These are phyloP conservation scores for Nemania sp. DNA, from an alignment of 2,329 filamentous ascomycete genomes.

Conservation along the genomic window DNA sequence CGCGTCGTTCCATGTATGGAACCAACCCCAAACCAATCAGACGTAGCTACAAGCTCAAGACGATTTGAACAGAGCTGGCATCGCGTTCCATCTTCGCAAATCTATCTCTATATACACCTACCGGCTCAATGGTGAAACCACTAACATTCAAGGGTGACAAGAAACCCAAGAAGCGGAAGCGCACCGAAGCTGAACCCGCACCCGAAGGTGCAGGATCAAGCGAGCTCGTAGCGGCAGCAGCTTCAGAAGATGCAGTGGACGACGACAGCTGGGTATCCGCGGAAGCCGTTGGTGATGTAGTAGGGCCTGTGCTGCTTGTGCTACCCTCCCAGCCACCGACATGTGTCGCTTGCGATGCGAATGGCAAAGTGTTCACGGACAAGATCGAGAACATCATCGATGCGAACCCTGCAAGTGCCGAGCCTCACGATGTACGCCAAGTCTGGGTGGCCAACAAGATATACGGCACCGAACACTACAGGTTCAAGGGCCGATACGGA, in stretches of 20 bases:
- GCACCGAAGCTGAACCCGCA: conserved; percentile 50
- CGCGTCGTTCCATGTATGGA: no score
- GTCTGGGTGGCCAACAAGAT: conserved; percentile 91
- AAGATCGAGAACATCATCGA: conserved; percentile 87
- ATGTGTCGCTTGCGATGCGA: conserved; percentile 82
- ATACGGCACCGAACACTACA: conserved; percentile 77
- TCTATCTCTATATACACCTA: neutral
- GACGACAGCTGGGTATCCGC: conserved; percentile 94
- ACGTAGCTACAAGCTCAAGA: no score
- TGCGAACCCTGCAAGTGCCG: conserved; percentile 77
- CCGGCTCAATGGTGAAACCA: conserved; percentile 74
- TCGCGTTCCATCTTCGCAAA: neutral
- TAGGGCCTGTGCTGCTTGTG: conserved; percentile 81
- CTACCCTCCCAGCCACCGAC: conserved; percentile 73
- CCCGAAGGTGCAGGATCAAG: conserved; percentile 38
- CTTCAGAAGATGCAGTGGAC: conserved; percentile 49
- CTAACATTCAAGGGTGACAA: conserved; percentile 97
- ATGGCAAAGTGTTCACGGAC: conserved; percentile 82
- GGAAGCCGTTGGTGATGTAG: conserved; percentile 71
- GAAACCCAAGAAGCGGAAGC: conserved; percentile 89
- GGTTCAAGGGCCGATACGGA: conserved; percentile 89
- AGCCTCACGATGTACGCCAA: conserved; percentile 93
- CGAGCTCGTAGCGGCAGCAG: conserved; percentile 39
- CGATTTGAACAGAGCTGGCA: neutral
- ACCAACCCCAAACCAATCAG: no score